A percentile compares a stretch with the other conserved stretches of the same genome.
Conservation (phyloP, 331 rosid species). For the Pyrus hybrid region DNA sequence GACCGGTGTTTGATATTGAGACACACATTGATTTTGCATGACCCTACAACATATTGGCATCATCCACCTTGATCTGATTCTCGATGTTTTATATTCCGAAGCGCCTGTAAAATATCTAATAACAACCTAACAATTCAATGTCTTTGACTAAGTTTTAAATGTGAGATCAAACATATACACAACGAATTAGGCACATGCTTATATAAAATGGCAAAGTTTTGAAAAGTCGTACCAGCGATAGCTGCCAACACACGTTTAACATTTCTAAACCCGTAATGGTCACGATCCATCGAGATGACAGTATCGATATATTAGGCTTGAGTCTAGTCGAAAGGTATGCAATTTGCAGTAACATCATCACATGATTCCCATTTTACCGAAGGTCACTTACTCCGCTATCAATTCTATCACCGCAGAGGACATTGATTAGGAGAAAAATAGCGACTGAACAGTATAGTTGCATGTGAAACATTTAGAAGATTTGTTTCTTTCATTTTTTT, state of each 20-base stretch:
- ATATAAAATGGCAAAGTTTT: background rate
- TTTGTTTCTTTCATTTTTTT: background rate
- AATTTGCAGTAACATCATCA: background rate
- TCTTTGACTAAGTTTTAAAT: background rate
- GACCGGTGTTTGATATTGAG: background rate
- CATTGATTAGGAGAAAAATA: background rate
- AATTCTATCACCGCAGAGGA: background rate
- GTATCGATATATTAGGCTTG: background rate
- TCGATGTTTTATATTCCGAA: no score
- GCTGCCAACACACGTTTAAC: fast-evolving
- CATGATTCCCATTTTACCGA: background rate
- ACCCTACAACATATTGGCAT: background rate
- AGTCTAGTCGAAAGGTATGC: no score
- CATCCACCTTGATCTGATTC: background rate
- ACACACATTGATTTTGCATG: background rate
- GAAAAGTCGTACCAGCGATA: background rate
- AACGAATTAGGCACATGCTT: background rate
- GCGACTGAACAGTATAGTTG: background rate
- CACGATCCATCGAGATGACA: background rate
- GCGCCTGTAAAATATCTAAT: no score
- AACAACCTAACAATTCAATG: background rate
- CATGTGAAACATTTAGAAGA: background rate
- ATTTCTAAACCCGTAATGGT: no score
- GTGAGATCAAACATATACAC: background rate
- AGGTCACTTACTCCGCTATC: background rate